Conservation (phyloP, 106 monocot species). For the Gastrodia elata region DNA sequence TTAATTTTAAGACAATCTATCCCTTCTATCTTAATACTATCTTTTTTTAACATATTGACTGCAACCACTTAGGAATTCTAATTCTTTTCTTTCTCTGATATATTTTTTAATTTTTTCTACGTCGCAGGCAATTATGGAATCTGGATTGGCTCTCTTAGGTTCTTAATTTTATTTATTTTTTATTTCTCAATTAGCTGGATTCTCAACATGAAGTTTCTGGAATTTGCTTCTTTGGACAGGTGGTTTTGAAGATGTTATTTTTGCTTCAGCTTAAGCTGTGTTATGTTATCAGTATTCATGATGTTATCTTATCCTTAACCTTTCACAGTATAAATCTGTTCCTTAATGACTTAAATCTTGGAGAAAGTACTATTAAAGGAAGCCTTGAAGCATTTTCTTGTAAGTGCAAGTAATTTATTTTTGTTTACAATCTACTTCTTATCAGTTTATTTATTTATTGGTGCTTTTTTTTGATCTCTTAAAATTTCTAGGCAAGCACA, state of each 20-base stretch:
- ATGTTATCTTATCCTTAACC: neutral
- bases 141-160: neutral
- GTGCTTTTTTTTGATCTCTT: neutral
- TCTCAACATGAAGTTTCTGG: slow-evolving; percentile 79
- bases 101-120: neutral
- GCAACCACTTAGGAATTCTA: neutral
- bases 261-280: neutral
- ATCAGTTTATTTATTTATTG: neutral
- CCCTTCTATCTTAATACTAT: too few species aligned
- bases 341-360: slow-evolving; percentile 63
- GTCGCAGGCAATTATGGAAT: neutral
- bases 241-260: slow-evolving; percentile 12
- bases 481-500: slow-evolving; percentile 61
- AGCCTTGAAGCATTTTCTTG: slow-evolving; percentile 84
- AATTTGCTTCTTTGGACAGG: slow-evolving; percentile 73
- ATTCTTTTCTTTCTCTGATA: neutral
- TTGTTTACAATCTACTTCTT: slow-evolving; percentile 1
- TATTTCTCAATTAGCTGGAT: neutral
- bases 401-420: slow-evolving; percentile 22
- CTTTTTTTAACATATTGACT: neutral
- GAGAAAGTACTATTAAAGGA: slow-evolving; percentile 81
- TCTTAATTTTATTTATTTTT: neutral
- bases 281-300: neutral
- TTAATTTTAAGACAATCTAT: too few species aligned
- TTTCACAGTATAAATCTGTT: slow-evolving; percentile 76